Conservation (phyloP, 2,329 filamentous ascomycete species). For the Colletotrichum godetiae region DNA sequence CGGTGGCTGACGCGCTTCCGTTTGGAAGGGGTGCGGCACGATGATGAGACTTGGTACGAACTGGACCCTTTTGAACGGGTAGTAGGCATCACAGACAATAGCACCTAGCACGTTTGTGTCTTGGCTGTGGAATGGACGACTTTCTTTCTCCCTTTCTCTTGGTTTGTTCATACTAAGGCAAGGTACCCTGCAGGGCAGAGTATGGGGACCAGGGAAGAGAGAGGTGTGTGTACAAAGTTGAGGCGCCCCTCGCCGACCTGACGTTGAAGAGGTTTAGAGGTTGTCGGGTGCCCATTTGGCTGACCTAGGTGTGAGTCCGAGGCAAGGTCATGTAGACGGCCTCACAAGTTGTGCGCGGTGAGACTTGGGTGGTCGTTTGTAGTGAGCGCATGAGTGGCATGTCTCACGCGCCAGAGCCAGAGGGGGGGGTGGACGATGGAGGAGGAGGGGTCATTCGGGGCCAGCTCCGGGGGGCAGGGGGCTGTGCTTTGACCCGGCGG, state of each 20-base stretch:
- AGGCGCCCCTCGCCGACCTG: not conserved
- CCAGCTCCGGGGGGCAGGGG: slow-evolving; percentile 21
- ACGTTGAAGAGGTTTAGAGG: not conserved
- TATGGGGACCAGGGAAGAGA: not conserved
- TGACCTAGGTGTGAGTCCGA: slow-evolving; percentile 29
- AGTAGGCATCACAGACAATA: not conserved
- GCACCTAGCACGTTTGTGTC: not conserved
- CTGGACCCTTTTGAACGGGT: not conserved
- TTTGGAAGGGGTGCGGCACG: slow-evolving; percentile 14
- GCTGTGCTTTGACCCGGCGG: slow-evolving; percentile 20
- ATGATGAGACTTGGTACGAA: not conserved
- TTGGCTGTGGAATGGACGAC: not conserved
- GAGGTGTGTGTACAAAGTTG: not conserved
- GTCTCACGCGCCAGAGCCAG: slow-evolving; percentile 20
- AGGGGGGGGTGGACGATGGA: not conserved
- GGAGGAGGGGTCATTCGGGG: slow-evolving; percentile 28
- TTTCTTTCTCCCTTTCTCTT: not conserved
- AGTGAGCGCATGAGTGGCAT: slow-evolving; percentile 33
- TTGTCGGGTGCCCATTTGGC: slow-evolving; percentile 30
- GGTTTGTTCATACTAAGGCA: not conserved
- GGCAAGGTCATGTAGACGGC: slow-evolving; percentile 31
- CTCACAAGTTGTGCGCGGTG: slow-evolving; percentile 32
- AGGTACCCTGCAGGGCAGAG: not conserved
- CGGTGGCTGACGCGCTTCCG: slow-evolving; percentile 21
- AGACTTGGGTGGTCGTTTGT: slow-evolving; percentile 33